These are phyloP conservation scores for Phytophthora pisi DNA, from an alignment of 352 stramenopile species.

Conservation along the genomic window DNA sequence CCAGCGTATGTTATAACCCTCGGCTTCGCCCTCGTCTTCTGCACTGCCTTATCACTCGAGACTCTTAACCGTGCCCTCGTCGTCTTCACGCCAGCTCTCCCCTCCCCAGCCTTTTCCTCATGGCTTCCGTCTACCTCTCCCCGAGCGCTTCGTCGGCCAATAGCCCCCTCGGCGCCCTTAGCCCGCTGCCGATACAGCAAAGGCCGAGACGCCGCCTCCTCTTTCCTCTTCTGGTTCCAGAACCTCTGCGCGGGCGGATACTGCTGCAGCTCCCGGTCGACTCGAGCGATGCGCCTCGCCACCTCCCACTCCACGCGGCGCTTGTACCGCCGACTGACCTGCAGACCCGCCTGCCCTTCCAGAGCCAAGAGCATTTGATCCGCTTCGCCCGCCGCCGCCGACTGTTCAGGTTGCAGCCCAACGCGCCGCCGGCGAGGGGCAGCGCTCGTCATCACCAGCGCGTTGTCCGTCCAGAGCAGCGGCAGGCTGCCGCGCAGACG, in stretches of 20 bases:
- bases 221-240: slow-evolving; percentile 57
- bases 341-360: slow-evolving; percentile 20
- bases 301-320: slow-evolving; percentile 74
- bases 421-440: slow-evolving; percentile 4
- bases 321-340: slow-evolving; percentile 44
- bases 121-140: not conserved
- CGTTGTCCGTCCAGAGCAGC: slow-evolving; percentile 55
- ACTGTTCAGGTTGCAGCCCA: slow-evolving; percentile 7
- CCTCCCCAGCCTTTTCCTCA: not conserved
- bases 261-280: slow-evolving; percentile 63
- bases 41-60: not conserved
- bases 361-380: slow-evolving; percentile 30
- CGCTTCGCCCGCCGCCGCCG: slow-evolving; percentile 7
- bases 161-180: not conserved
- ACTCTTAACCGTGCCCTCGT: not conserved
- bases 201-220: slow-evolving; percentile 8
- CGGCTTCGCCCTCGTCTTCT: slow-evolving; percentile 11
- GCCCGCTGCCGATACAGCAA: slow-evolving; percentile 1
- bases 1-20: not conserved
- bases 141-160: not conserved
- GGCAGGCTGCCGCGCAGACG: slow-evolving; percentile 55
- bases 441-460: slow-evolving; percentile 45
- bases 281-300: slow-evolving; percentile 65
- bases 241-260: slow-evolving; percentile 56
- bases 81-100: not conserved